Percentiles rank a stretch among this genome's conserved stretches.
These are phyloP conservation scores for Thelephora ganbajun DNA, from an alignment of 768 basidiomycete genomes.

Conservation along the genomic window DNA sequence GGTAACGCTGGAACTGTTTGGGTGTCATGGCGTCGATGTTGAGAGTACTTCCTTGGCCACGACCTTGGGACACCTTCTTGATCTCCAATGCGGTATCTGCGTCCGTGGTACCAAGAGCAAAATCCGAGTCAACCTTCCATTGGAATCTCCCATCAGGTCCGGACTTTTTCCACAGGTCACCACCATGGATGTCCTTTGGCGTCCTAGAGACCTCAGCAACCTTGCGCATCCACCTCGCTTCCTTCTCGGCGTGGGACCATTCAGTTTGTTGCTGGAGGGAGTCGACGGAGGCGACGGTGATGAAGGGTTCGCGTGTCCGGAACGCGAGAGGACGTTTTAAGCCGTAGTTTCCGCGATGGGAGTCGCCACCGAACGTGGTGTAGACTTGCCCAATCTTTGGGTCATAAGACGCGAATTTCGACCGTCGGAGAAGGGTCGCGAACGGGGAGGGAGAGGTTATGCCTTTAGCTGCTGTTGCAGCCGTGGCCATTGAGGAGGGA, in stretches of 20 bases:
- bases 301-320: slow-evolving; percentile 45
- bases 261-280: slow-evolving; percentile 63
- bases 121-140: slow-evolving; percentile 35
- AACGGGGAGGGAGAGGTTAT: slow-evolving; percentile 45
- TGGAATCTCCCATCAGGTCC: slow-evolving; percentile 18
- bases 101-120: slow-evolving; percentile 8
- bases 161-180: slow-evolving; percentile 25
- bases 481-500: slow-evolving; percentile 4
- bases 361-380: slow-evolving; percentile 51
- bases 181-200: slow-evolving; percentile 15
- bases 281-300: slow-evolving; percentile 58
- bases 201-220: slow-evolving; percentile 47
- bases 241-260: slow-evolving; percentile 54
- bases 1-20: slow-evolving; percentile 41
- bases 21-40: slow-evolving; percentile 52
- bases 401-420: slow-evolving; percentile 73
- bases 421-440: slow-evolving; percentile 61
- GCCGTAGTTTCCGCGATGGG: slow-evolving; percentile 72
- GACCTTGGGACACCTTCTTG: background rate
- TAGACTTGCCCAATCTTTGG: slow-evolving; percentile 69
- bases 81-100: slow-evolving; percentile 4
- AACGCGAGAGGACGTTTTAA: slow-evolving; percentile 71
- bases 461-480: slow-evolving; percentile 4
- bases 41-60: slow-evolving; percentile 18
- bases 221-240: slow-evolving; percentile 54